A percentile compares a stretch with the other conserved stretches of the same genome.
These are phyloP conservation scores for Nepenthes alata DNA, from an alignment of 179 eudicot species.

Conservation along the genomic window DNA sequence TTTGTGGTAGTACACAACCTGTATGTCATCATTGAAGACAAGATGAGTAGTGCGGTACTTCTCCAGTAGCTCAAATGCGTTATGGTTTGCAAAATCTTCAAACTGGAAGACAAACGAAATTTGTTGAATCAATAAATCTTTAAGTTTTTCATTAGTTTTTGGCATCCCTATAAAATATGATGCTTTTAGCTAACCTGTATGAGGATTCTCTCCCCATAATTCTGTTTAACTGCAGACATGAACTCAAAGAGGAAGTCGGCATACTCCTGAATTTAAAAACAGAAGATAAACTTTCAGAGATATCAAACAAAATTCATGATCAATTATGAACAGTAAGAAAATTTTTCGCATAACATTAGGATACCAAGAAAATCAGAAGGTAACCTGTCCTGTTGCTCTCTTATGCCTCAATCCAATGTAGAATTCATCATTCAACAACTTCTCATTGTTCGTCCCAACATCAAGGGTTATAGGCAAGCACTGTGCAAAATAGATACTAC, in stretches of 20 bases:
- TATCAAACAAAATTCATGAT: neutral
- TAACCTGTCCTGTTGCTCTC: constrained; percentile 67
- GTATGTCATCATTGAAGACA: constrained; percentile 91
- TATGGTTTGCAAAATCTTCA: constrained; percentile 95
- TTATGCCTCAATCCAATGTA: constrained; percentile 75
- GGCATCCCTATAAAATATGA: too few species aligned
- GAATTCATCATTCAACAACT: constrained; percentile 63
- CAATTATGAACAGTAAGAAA: neutral
- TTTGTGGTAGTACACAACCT: constrained; percentile 24
- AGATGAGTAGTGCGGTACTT: constrained; percentile 70
- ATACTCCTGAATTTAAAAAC: constrained; percentile 37
- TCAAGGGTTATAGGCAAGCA: constrained; percentile 89
- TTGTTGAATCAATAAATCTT: too few species aligned
- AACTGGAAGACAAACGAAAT: constrained; percentile 31
- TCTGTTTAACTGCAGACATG: constrained; percentile 84
- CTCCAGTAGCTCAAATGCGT: constrained; percentile 70
- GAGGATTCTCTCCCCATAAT: constrained; percentile 82
- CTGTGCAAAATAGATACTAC: constrained; percentile 17
- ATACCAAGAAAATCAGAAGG: neutral
- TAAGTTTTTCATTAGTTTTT: too few species aligned
- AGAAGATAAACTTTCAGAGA: neutral
- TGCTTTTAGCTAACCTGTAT: constrained; percentile 39
- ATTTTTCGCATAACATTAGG: neutral
- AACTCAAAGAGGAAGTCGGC: constrained; percentile 71
- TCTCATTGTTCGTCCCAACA: constrained; percentile 82